Evolutionary conservation across 805 yeast species (phyloP).

Genomic region (Metschnikowia aberdeeniae): DNA sequence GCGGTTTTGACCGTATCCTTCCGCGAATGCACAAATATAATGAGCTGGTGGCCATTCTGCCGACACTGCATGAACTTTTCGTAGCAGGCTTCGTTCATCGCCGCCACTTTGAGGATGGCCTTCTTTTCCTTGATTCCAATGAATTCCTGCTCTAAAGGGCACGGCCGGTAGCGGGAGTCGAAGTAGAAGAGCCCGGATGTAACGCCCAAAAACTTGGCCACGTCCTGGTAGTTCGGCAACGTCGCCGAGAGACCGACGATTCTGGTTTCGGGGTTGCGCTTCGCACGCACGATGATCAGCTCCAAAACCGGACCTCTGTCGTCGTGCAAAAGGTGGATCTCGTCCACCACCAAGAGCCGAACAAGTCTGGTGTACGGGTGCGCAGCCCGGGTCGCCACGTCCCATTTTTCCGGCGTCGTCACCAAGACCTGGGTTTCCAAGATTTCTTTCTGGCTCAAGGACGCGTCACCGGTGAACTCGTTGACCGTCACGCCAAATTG

Average conservation of each 20-base stretch:
- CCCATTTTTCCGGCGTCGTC: slow-evolving; percentile 98
- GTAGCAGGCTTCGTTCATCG: slow-evolving; percentile 88
- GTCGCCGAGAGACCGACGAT: slow-evolving; percentile 90
- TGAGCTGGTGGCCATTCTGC: slow-evolving; percentile 68
- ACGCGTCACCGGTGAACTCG: slow-evolving; percentile 89
- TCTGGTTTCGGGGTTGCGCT: slow-evolving; percentile 49
- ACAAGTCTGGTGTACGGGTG: slow-evolving; percentile 62
- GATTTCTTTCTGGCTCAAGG: slow-evolving; percentile 70
- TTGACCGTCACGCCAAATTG: slow-evolving; percentile 68
- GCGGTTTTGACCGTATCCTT: slow-evolving; percentile 90
- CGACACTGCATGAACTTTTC: slow-evolving; percentile 62
- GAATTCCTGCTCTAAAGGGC: slow-evolving; percentile 86
- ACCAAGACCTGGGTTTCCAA: slow-evolving; percentile 76
- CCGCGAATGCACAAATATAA: slow-evolving; percentile 89
- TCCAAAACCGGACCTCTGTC: slow-evolving; percentile 94
- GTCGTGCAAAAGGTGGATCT: slow-evolving; percentile 88
- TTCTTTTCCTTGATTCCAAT: slow-evolving; percentile 83
- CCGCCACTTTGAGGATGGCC: slow-evolving; percentile 69
- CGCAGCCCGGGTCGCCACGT: slow-evolving; percentile 82
- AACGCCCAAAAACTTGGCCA: slow-evolving; percentile 75
- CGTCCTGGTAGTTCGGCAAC: slow-evolving; percentile 83
- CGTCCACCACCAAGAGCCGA: slow-evolving; percentile 77
- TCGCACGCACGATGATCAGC: slow-evolving; percentile 70
- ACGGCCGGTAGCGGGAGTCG: slow-evolving; percentile 82
- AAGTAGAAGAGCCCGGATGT: slow-evolving; percentile 68